phyloP scores from a whole-genome alignment of 495 filamentous ascomycete species.

The Platismatia glauca region DNA sequence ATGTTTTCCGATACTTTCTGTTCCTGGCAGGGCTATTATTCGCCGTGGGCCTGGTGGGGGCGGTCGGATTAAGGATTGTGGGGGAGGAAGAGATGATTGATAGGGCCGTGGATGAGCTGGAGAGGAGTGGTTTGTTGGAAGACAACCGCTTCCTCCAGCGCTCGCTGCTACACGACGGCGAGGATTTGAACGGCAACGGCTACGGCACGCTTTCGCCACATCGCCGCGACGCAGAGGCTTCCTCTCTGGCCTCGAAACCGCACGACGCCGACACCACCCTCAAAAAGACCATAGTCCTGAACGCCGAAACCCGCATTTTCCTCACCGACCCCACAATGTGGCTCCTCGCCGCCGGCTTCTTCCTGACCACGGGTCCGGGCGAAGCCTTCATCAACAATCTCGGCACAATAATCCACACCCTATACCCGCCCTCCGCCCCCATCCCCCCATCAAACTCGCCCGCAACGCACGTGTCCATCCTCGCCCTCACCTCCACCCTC shows the following conservation, averaged over 20 bases:
- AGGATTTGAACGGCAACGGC: slow-evolving; percentile 23
- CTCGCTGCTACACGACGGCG: slow-evolving; percentile 23
- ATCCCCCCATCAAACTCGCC: slow-evolving; percentile 52
- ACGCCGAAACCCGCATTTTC: slow-evolving; percentile 76
- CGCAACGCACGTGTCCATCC: slow-evolving; percentile 84
- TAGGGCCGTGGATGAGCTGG: slow-evolving; percentile 74
- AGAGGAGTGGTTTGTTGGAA: slow-evolving; percentile 74
- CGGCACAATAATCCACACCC: slow-evolving; percentile 81
- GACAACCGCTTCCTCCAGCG: slow-evolving; percentile 53
- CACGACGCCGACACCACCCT: slow-evolving; percentile 41
- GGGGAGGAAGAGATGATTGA: slow-evolving; percentile 69
- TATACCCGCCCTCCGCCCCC: slow-evolving; percentile 55
- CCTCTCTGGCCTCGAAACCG: slow-evolving; percentile 6
- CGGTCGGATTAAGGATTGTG: slow-evolving; percentile 60
- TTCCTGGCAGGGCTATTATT: slow-evolving; percentile 64
- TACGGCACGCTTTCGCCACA: slow-evolving; percentile 46
- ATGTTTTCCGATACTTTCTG: slow-evolving; percentile 78
- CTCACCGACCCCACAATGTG: slow-evolving; percentile 88
- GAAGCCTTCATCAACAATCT: slow-evolving; percentile 97
- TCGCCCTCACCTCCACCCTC: slow-evolving; percentile 83
- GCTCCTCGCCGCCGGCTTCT: slow-evolving; percentile 84
- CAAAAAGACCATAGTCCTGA: slow-evolving; percentile 79
- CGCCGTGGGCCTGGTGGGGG: slow-evolving; percentile 62
- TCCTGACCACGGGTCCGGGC: slow-evolving; percentile 85
- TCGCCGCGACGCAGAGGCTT: not conserved